phyloP scores from a whole-genome alignment of 208 protist genomes.

The Novymonas esmeraldas region DNA sequence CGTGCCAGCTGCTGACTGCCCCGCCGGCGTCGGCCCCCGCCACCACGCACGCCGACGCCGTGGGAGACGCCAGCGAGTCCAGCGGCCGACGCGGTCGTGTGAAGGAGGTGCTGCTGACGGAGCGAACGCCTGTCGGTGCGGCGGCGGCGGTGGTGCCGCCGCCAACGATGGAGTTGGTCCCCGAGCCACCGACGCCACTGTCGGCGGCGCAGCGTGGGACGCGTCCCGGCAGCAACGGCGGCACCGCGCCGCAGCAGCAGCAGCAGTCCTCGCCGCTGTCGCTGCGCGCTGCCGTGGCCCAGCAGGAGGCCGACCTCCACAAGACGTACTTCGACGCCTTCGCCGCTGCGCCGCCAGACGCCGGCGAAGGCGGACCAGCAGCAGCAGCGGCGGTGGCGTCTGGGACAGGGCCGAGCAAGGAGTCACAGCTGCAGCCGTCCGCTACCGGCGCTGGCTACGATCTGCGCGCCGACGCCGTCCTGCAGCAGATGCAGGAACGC shows the following conservation, averaged over 20 bases:
- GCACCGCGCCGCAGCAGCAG: not conserved
- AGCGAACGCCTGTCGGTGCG: not conserved
- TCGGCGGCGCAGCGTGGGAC: not conserved
- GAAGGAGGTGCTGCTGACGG: constrained; percentile 23
- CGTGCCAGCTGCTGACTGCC: constrained; percentile 21
- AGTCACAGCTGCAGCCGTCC: not conserved
- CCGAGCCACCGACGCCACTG: not conserved
- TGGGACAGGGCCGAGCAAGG: not conserved
- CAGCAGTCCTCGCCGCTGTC: constrained; percentile 8
- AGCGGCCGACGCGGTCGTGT: constrained; percentile 10
- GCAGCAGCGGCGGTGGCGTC: not conserved
- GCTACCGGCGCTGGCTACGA: not conserved
- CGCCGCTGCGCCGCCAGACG: not conserved
- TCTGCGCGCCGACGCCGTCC: constrained; percentile 15
- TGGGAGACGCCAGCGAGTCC: not conserved
- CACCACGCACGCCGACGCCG: too few species aligned
- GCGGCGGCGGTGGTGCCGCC: constrained; percentile 3
- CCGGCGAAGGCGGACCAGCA: not conserved
- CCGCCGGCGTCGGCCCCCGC: not conserved
- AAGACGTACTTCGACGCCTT: constrained; percentile 34
- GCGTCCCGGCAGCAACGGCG: constrained; percentile 4
- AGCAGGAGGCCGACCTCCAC: constrained; percentile 31
- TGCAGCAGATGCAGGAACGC: constrained; percentile 12
- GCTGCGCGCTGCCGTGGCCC: constrained; percentile 17
- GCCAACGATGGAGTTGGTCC: constrained; percentile 26